phyloP scores from a whole-genome alignment of 208 protist species.

The Herpetomonas tarakana region DNA sequence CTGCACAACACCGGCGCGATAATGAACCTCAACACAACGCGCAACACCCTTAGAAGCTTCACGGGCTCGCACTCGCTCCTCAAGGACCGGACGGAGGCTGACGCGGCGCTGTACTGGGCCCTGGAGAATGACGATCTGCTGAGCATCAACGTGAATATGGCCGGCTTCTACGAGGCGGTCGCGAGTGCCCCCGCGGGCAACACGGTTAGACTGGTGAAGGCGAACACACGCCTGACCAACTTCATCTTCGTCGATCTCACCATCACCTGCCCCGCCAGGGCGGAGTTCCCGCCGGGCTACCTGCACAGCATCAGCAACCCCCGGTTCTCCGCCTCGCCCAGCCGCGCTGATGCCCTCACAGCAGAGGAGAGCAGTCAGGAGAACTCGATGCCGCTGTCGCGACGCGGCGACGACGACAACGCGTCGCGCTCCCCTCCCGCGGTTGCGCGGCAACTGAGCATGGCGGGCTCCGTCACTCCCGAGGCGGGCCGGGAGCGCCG shows the following conservation, averaged over 20 bases:
- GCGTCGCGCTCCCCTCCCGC: no score
- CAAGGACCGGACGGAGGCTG: neutral
- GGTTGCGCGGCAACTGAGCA: no score
- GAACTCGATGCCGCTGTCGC: no score
- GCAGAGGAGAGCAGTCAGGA: neutral
- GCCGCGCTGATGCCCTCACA: neutral
- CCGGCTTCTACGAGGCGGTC: neutral
- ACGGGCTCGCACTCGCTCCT: neutral
- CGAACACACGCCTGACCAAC: neutral
- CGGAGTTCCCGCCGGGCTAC: neutral
- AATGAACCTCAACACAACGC: neutral
- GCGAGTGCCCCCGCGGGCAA: neutral
- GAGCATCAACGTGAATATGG: slow-evolving; percentile 9
- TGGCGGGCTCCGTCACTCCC: no score
- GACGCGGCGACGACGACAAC: no score
- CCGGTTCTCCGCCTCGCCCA: neutral
- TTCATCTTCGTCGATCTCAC: neutral
- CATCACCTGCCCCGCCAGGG: neutral
- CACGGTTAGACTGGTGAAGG: slow-evolving; percentile 1
- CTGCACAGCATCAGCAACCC: neutral
- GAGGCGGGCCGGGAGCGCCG: no score
- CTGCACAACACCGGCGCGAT: slow-evolving; percentile 2
- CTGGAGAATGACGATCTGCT: slow-evolving; percentile 7
- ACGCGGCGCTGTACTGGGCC: neutral
- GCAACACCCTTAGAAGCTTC: neutral